Conservation (phyloP, 768 basidiomycete genomes). For the Hygrophorus pudorinus region DNA sequence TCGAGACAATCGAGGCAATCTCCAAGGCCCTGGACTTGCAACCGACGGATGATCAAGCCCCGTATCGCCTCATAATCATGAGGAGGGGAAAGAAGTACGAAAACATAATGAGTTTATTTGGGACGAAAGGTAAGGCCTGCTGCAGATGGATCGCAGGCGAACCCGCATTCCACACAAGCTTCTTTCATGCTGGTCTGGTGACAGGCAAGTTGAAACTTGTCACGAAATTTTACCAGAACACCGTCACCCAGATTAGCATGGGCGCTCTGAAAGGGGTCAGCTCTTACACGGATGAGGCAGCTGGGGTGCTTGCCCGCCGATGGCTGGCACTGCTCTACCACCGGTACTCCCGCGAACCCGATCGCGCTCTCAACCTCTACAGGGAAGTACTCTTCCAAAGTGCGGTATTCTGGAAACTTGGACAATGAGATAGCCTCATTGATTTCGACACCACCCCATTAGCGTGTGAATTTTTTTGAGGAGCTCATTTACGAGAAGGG, state of each 20-base stretch:
- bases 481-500: background rate
- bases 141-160: background rate
- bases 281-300: background rate
- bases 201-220: background rate
- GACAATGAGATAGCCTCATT: background rate
- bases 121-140: background rate
- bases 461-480: background rate
- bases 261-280: background rate
- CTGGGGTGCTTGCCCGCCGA: background rate
- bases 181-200: background rate
- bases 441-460: background rate
- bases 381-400: background rate
- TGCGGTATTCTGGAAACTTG: background rate
- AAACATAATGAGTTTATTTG: background rate
- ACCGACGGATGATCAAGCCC: background rate
- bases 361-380: background rate
- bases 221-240: too few species aligned
- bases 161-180: background rate
- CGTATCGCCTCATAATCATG: background rate
- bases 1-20: background rate
- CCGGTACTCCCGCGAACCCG: background rate
- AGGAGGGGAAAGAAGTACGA: background rate
- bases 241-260: background rate
- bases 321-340: background rate
- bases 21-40: background rate